Evolutionary conservation across 495 filamentous ascomycete species (phyloP).

Genomic region (Friedmanniomyces endolithicus): DNA sequence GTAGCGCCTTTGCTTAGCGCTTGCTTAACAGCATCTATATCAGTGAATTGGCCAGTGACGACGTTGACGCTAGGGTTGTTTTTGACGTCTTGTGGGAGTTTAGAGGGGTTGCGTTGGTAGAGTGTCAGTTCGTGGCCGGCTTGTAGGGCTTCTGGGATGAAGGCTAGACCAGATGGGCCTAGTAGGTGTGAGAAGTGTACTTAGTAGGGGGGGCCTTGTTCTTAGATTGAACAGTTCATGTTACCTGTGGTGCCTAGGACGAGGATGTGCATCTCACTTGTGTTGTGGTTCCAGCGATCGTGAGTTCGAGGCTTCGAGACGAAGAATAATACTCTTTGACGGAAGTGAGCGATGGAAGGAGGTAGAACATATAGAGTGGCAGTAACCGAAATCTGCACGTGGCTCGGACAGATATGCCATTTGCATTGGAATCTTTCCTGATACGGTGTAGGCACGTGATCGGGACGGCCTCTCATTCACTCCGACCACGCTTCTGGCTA

Average conservation of each 20-base stretch:
- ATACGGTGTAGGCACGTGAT: no score
- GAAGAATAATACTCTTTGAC: no score
- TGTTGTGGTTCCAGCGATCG: not conserved
- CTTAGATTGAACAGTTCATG: not conserved
- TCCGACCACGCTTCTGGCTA: no score
- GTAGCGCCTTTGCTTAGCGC: not conserved
- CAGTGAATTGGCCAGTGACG: not conserved
- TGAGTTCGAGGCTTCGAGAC: no score
- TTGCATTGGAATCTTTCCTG: no score
- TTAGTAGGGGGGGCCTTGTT: no score
- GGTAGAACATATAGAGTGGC: no score
- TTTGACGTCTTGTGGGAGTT: not conserved
- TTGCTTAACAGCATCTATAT: not conserved
- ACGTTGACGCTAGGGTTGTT: not conserved
- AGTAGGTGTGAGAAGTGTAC: not conserved
- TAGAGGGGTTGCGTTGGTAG: conserved; percentile 4
- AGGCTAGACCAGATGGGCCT: not conserved
- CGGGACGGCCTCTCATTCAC: no score
- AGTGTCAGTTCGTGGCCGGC: conserved; percentile 2
- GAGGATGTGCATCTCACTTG: conserved; percentile 4
- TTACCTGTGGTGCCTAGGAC: conserved; percentile 10
- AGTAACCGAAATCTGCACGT: no score
- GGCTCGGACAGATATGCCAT: no score
- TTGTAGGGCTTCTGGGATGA: conserved; percentile 2
- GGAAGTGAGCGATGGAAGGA: no score